Conservation (phyloP, 345 rosid genomes). For the Euphorbia pulcherrima region DNA sequence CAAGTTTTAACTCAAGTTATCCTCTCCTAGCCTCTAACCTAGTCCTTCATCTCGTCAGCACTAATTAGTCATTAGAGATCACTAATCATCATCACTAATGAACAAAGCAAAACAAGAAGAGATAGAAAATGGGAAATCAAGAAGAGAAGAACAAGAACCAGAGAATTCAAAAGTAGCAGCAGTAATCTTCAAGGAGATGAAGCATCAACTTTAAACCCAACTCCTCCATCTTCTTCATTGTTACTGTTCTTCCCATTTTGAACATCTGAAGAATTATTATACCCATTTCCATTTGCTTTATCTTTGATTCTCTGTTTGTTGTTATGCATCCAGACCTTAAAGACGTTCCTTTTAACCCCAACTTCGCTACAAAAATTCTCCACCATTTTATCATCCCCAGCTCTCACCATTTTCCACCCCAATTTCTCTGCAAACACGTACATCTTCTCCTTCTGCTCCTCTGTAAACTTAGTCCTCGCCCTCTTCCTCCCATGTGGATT, state of each 20-base stretch:
- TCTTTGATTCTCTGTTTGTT: slow-evolving; percentile 41
- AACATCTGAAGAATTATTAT: slow-evolving; percentile 10
- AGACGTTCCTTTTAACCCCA: slow-evolving; percentile 61
- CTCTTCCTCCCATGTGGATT: slow-evolving; percentile 40
- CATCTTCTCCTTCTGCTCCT: slow-evolving; percentile 72
- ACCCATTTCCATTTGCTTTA: slow-evolving; percentile 24
- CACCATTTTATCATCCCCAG: slow-evolving; percentile 42
- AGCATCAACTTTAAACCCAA: slow-evolving; percentile 15
- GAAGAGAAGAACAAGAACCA: neutral
- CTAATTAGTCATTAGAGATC: slow-evolving; percentile 14
- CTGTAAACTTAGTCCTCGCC: slow-evolving; percentile 63
- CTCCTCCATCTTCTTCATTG: neutral
- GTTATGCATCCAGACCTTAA: slow-evolving; percentile 87
- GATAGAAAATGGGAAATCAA: neutral
- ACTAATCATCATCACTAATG: slow-evolving; percentile 6
- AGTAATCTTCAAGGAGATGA: slow-evolving; percentile 9
- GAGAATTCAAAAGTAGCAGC: neutral
- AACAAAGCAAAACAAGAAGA: neutral
- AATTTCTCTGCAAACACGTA: slow-evolving; percentile 54
- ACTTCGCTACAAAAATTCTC: slow-evolving; percentile 53
- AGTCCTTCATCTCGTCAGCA: slow-evolving; percentile 4
- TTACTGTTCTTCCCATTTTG: slow-evolving; percentile 1
- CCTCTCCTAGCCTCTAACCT: slow-evolving; percentile 11
- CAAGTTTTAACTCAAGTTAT: slow-evolving; percentile 10
- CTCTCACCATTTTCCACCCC: slow-evolving; percentile 67